A percentile compares a stretch with the other conserved stretches of the same genome.
Evolutionary conservation across 2,329 filamentous ascomycete genomes (phyloP).

Genomic region (Pseudogymnoascus sp.): DNA sequence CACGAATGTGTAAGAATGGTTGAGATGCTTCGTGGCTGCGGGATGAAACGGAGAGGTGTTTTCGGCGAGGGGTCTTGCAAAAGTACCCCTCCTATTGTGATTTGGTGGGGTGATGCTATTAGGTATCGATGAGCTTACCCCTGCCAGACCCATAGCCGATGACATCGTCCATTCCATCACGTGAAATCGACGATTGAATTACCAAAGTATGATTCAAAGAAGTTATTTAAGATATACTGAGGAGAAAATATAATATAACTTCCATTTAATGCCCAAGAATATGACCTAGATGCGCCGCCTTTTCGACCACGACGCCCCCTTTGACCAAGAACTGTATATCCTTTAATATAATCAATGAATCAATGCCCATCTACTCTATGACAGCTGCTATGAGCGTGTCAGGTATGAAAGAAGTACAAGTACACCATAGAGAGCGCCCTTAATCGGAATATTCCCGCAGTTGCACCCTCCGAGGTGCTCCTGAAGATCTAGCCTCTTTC

Average conservation of each 20-base stretch:
- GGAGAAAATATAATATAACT: background rate
- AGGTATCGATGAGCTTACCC: constrained; percentile 5
- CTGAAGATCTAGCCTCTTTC: constrained; percentile 15
- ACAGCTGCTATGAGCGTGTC: background rate
- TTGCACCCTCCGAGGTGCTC: background rate
- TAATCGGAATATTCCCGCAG: background rate
- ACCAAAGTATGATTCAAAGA: background rate
- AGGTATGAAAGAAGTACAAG: background rate
- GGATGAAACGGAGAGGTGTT: constrained; percentile 7
- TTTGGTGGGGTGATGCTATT: constrained; percentile 10
- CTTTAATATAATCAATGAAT: background rate
- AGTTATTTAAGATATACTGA: background rate
- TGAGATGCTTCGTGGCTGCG: constrained; percentile 1
- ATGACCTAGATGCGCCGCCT: background rate
- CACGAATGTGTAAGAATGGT: background rate
- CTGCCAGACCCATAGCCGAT: constrained; percentile 3
- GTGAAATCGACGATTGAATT: background rate
- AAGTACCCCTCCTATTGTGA: constrained; percentile 7
- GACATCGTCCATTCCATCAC: constrained; percentile 3
- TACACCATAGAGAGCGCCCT: background rate
- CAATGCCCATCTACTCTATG: background rate
- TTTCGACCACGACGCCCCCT: background rate
- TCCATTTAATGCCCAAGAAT: background rate
- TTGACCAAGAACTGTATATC: background rate
- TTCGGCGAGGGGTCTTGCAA: background rate